These are phyloP conservation scores for Baorangia bicolor DNA, from an alignment of 768 basidiomycete species.

Conservation along the genomic window DNA sequence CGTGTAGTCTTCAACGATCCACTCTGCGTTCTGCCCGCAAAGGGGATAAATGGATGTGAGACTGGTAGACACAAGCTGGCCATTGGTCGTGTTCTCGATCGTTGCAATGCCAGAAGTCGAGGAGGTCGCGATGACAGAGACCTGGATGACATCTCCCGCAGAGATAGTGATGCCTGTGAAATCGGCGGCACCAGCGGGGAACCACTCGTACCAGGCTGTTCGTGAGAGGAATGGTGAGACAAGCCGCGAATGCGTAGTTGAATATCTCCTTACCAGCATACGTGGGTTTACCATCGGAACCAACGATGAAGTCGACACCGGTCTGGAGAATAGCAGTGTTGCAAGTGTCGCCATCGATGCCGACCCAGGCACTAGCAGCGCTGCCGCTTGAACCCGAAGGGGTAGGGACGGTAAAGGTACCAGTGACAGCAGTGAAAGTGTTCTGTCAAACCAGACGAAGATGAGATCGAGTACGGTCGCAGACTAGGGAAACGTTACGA, in stretches of 20 bases:
- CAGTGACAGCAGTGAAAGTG: constrained; percentile 8
- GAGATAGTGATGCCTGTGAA: not conserved
- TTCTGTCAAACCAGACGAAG: not conserved
- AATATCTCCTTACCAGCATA: not conserved
- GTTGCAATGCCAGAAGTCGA: not conserved
- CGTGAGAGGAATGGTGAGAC: not conserved
- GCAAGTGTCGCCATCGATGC: constrained; percentile 8
- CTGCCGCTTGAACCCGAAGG: not conserved
- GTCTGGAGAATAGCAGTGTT: constrained; percentile 1
- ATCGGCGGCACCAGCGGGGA: not conserved
- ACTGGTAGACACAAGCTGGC: accelerated
- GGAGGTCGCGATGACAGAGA: not conserved
- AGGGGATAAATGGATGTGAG: not conserved
- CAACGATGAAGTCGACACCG: not conserved
- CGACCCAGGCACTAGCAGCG: constrained; percentile 9
- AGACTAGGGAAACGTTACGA: not conserved
- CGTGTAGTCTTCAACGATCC: constrained; percentile 3
- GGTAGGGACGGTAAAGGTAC: constrained; percentile 4
- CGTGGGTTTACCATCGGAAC: not conserved
- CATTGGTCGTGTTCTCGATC: not conserved
- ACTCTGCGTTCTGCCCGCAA: constrained; percentile 5
- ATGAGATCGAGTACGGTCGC: not conserved
- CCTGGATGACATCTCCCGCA: constrained; percentile 3
- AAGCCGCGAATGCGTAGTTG: too few relatives aligned
- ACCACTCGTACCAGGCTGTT: constrained; percentile 13